Percentiles rank a stretch among this genome's conserved stretches.
These are phyloP conservation scores for Dactylonectria estremocensis DNA, from an alignment of 2,329 filamentous ascomycete genomes.

Conservation along the genomic window DNA sequence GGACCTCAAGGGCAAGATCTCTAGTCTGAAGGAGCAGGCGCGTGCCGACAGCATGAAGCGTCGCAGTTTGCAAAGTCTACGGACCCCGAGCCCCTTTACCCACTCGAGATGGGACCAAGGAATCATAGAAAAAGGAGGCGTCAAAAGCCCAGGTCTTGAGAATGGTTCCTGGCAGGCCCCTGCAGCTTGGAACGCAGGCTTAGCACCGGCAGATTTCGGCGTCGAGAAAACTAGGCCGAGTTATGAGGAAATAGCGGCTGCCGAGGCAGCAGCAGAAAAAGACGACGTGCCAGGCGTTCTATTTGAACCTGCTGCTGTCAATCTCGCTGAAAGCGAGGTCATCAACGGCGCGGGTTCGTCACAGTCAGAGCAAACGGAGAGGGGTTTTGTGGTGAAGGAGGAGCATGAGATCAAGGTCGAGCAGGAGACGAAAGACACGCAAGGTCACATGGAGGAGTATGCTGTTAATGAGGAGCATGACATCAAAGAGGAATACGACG, in stretches of 20 bases:
- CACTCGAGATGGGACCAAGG: conserved; percentile 66
- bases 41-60: conserved; percentile 85
- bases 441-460: no score
- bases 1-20: conserved; percentile 88
- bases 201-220: conserved; percentile 27
- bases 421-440: conserved; percentile 28
- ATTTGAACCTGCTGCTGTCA: conserved; percentile 24
- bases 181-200: conserved; percentile 24
- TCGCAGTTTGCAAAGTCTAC: conserved; percentile 81
- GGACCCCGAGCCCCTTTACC: conserved; percentile 85
- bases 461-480: no score
- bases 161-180: conserved; percentile 35
- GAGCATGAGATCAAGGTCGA: conserved; percentile 27
- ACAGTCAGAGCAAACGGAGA: conserved; percentile 46
- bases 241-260: conserved; percentile 26
- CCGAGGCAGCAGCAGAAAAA: conserved; percentile 25
- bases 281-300: conserved; percentile 22
- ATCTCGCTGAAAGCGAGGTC: not conserved
- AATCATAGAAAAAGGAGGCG: conserved; percentile 43
- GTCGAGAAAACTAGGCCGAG: conserved; percentile 12
- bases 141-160: conserved; percentile 41
- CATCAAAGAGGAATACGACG: no score
- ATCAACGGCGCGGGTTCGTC: conserved; percentile 31
- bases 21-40: conserved; percentile 82
- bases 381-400: not conserved